These are phyloP conservation scores for Quercus engelmannii DNA, from an alignment of 306 rosid genomes.

Conservation along the genomic window DNA sequence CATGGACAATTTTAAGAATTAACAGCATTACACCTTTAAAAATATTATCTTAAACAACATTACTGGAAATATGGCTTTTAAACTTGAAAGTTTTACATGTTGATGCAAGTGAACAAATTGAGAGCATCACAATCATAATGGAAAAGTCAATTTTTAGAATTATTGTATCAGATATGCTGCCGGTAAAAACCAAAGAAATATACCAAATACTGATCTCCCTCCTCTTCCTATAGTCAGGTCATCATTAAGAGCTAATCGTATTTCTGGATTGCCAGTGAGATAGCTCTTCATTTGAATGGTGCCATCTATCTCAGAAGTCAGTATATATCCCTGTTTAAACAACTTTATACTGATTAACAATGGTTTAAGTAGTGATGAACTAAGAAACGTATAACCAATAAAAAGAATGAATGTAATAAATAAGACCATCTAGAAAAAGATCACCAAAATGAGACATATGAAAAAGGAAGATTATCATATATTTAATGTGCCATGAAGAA, in stretches of 20 bases:
- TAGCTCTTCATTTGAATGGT: constrained; percentile 95
- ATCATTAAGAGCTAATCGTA: constrained; percentile 80
- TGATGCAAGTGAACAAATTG: constrained; percentile 1
- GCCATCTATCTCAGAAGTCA: constrained; percentile 92
- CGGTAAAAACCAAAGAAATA: background rate
- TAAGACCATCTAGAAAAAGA: background rate
- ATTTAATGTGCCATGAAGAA: background rate
- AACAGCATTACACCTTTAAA: constrained; percentile 9
- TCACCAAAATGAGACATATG: background rate
- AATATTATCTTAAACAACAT: background rate
- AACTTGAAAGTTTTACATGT: constrained; percentile 5
- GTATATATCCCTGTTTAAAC: constrained; percentile 68
- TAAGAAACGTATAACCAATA: background rate
- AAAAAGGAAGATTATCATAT: background rate
- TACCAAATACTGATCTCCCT: constrained; percentile 56
- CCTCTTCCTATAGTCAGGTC: constrained; percentile 73
- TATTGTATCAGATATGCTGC: background rate
- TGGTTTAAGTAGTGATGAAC: background rate
- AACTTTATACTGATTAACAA: constrained; percentile 20
- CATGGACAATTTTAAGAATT: background rate
- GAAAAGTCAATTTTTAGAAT: background rate
- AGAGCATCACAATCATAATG: constrained; percentile 18
- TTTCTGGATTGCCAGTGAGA: constrained; percentile 85
- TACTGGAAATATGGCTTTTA: background rate
- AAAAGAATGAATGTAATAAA: background rate